Evolutionary conservation across 2,329 filamentous ascomycete genomes (phyloP).

Genomic region (Graphilbum ipis-grandicollis): DNA sequence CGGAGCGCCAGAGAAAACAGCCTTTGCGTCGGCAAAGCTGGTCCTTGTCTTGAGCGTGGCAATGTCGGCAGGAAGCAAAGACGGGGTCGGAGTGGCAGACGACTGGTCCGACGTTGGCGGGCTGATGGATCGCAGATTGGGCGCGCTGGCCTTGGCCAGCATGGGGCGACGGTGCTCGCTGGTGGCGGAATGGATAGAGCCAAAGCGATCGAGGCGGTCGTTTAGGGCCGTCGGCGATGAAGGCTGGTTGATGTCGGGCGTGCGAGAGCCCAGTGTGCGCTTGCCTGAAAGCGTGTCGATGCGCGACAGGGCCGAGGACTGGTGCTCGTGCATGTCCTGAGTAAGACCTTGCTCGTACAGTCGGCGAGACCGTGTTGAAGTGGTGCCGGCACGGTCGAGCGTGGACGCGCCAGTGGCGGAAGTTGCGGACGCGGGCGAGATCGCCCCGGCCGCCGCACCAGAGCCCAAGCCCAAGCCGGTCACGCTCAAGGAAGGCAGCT

Average conservation of each 20-base stretch:
- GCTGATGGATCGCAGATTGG: constrained; percentile 45
- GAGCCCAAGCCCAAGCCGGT: no score
- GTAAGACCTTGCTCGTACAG: constrained; percentile 73
- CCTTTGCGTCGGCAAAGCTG: constrained; percentile 19
- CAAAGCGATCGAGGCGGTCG: constrained; percentile 26
- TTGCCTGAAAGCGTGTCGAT: constrained; percentile 63
- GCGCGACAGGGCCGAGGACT: constrained; percentile 57
- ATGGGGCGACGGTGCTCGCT: constrained; percentile 13
- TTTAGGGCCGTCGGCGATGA: constrained; percentile 26
- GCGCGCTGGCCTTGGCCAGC: constrained; percentile 43
- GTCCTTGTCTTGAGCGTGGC: constrained; percentile 9
- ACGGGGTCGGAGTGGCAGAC: constrained; percentile 16
- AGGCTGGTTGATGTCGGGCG: constrained; percentile 28
- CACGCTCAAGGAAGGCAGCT: not conserved
- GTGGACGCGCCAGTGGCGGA: constrained; percentile 11
- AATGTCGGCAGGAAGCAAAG: constrained; percentile 16
- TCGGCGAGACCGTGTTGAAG: constrained; percentile 51
- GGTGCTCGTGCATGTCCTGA: constrained; percentile 66
- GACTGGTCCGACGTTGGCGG: constrained; percentile 24
- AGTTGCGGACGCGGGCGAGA: not conserved
- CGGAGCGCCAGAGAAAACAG: constrained; percentile 20
- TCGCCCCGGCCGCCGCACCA: no score
- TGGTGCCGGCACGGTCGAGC: constrained; percentile 48
- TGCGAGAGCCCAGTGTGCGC: constrained; percentile 30
- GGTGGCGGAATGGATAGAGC: not conserved